Evolutionary conservation across 1,139 yeast genomes (phyloP), one percentile per base, ranked within the genome.

Genomic region (Scheffersomyces titani): DNA sequence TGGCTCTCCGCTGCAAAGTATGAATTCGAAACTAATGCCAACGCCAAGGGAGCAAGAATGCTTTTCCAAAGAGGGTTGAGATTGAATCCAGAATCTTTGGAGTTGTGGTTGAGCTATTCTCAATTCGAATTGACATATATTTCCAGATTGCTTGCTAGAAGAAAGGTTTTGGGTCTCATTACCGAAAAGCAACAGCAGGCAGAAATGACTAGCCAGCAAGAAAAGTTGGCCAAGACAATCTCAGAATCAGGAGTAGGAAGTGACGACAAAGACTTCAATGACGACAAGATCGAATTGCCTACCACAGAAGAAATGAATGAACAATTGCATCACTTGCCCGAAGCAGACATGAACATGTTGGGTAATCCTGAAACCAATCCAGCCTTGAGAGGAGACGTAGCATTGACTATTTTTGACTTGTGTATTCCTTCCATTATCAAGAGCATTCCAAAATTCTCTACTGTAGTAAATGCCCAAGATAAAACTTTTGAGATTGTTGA

Each of bases 1-100:
- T 96, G 99, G 99, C 84, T 94, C 54, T 85, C 92, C 66, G 98
- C 98, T 22, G 98, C 98, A 52, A 91, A 91, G 69, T 92, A 92
- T 72, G 98, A 96, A 74, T 88, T 91, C 66, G 97, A 94, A 65
- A 83, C 83, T 49, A 92, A 94, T 72, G 90, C 94, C 53, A 90
- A 92, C 65, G 92, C 97, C 55, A 86, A 89, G 68, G 96, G 97
- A 50, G 96, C 98, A 19, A 83, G 99, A 73, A 84, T 85, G 13
- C 81, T 94, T 51, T 87, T 93, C 74, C 98, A 93, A 71, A 84
- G 91, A 63, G 97, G 89, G 45, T 78, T 96, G 51, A 82, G 97
- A 69, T 89, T 96, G 69, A 93, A 94, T 68, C 83, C 89, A 5
- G 94, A 91, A 53, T 84, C 89, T 1, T 71, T 79, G 19, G 84